Evolutionary conservation across 208 protist species (phyloP).

Genomic region (Tritrichomonas musculus): DNA sequence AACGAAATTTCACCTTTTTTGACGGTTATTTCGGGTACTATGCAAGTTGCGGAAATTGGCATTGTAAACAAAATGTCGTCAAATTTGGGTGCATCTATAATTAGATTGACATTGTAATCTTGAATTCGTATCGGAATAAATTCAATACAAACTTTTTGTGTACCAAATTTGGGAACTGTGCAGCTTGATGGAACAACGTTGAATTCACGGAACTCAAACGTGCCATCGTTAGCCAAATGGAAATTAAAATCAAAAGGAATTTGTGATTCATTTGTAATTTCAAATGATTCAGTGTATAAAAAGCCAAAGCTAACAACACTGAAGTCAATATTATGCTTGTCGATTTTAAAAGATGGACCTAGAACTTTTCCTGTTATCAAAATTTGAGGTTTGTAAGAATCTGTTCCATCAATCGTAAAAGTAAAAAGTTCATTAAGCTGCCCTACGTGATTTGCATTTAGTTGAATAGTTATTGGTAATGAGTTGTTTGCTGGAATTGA

Average conservation of each 20-base stretch:
- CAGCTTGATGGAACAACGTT: background rate
- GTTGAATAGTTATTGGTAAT: background rate
- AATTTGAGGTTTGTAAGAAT: background rate
- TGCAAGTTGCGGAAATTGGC: background rate
- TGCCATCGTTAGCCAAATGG: background rate
- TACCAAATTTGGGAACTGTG: background rate
- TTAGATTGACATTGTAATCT: background rate
- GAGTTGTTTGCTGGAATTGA: background rate
- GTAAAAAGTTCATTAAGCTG: background rate
- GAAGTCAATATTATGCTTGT: background rate
- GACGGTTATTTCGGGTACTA: background rate
- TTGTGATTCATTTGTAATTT: conserved; percentile 19
- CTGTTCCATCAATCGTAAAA: background rate
- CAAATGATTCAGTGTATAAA: background rate
- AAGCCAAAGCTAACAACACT: background rate
- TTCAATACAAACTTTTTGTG: background rate
- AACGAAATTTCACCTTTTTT: background rate
- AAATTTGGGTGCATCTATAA: background rate
- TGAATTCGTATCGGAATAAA: conserved; percentile 24
- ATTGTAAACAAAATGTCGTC: background rate
- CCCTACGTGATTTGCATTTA: background rate
- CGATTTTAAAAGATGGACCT: background rate
- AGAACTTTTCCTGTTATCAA: background rate
- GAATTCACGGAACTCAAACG: background rate
- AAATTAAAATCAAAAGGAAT: conserved; percentile 6